Percentiles rank a stretch among this genome's conserved stretches.
Evolutionary conservation across 176 grass and related monocot genomes (phyloP).

Genomic region (Musa acuminata): DNA sequence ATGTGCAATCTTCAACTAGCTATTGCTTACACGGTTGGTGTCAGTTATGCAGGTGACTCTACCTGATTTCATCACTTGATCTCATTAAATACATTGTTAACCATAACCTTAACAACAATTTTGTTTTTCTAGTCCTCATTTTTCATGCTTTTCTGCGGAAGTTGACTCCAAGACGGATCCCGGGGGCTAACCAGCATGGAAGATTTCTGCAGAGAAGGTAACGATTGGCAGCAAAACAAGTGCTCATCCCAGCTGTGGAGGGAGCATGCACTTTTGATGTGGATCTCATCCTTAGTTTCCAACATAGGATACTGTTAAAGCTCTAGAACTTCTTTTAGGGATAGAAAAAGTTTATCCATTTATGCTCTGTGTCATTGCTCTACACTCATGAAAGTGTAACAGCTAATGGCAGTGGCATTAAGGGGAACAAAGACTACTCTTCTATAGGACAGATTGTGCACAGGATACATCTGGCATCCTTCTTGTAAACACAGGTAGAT

Average conservation of each 20-base stretch:
- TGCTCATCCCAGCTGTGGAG: neutral
- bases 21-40: neutral
- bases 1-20: neutral
- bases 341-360: neutral
- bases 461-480: too few species aligned
- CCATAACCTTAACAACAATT: neutral
- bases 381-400: too few species aligned
- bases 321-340: neutral
- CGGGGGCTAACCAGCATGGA: neutral
- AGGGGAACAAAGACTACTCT: too few species aligned
- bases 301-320: neutral
- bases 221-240: neutral
- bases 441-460: too few species aligned
- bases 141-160: neutral
- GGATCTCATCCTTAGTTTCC: neutral
- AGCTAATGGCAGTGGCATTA: too few species aligned
- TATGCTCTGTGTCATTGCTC: too few species aligned
- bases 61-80: neutral
- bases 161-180: neutral
- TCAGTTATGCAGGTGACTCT: neutral
- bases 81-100: neutral
- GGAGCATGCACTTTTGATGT: too few species aligned
- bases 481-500: too few species aligned
- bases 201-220: neutral
- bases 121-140: neutral